Percentiles rank a stretch among this genome's conserved stretches.
Conservation (phyloP, 2,329 filamentous ascomycete species). For the Tolypocladium pustulatum region DNA sequence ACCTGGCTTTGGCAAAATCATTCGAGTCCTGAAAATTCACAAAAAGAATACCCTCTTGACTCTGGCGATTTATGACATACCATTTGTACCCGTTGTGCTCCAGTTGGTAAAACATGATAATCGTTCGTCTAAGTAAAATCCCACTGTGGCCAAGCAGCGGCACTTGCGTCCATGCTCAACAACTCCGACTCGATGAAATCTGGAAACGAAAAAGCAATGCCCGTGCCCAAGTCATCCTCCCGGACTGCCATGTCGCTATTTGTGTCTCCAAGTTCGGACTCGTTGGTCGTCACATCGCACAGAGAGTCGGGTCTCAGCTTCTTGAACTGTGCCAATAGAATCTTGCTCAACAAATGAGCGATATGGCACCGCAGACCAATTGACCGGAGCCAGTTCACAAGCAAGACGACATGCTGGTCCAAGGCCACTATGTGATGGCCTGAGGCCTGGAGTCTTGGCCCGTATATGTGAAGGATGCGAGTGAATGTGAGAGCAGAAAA, state of each 20-base stretch:
- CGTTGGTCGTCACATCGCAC: neutral
- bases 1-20: too few species aligned
- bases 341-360: neutral
- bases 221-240: neutral
- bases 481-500: neutral
- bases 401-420: neutral
- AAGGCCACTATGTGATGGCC: neutral
- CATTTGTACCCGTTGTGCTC: too few species aligned
- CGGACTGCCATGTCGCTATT: neutral
- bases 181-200: neutral
- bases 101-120: too few species aligned
- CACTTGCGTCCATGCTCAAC: neutral
- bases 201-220: neutral
- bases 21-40: too few species aligned
- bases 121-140: neutral
- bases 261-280: neutral
- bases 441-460: neutral
- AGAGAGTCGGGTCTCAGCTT: neutral
- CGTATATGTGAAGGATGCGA: neutral
- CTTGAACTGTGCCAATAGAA: neutral
- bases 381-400: neutral
- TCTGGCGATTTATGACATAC: too few species aligned
- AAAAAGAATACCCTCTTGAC: too few species aligned
- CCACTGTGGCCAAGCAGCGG: neutral
- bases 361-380: neutral